phyloP scores from a whole-genome alignment of 352 stramenopile species.

The Pythium aquatile region DNA sequence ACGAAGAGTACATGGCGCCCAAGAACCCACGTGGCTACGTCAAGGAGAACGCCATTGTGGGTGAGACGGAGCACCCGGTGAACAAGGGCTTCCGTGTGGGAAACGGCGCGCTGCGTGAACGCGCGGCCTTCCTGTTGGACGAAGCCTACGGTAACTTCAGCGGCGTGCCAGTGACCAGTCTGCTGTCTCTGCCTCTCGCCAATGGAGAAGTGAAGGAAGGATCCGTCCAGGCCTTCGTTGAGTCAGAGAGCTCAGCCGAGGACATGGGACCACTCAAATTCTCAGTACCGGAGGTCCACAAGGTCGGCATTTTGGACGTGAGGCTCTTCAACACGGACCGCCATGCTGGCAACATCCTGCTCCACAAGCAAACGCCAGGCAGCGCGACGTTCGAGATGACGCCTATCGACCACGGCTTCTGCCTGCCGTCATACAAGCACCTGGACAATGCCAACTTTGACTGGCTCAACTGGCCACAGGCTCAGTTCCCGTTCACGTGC shows the following conservation, averaged over 20 bases:
- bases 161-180: constrained; percentile 74
- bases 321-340: constrained; percentile 89
- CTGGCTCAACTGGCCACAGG: constrained; percentile 87
- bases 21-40: constrained; percentile 98
- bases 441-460: constrained; percentile 82
- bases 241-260: constrained; percentile 81
- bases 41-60: constrained; percentile 75
- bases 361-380: constrained; percentile 40
- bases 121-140: constrained; percentile 82
- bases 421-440: constrained; percentile 79
- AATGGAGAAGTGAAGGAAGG: constrained; percentile 75
- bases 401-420: constrained; percentile 89
- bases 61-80: constrained; percentile 74
- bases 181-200: constrained; percentile 54
- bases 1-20: constrained; percentile 98
- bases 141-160: constrained; percentile 78
- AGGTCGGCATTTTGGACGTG: constrained; percentile 87
- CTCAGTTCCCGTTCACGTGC: constrained; percentile 84
- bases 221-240: constrained; percentile 82
- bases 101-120: constrained; percentile 81
- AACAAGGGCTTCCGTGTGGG: constrained; percentile 88
- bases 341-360: constrained; percentile 85
- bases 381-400: constrained; percentile 81
- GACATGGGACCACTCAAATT: constrained; percentile 89
- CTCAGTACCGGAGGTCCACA: constrained; percentile 82